Conservation (phyloP, 2,329 filamentous ascomycete species). For the Plenodomus lindquistii region DNA sequence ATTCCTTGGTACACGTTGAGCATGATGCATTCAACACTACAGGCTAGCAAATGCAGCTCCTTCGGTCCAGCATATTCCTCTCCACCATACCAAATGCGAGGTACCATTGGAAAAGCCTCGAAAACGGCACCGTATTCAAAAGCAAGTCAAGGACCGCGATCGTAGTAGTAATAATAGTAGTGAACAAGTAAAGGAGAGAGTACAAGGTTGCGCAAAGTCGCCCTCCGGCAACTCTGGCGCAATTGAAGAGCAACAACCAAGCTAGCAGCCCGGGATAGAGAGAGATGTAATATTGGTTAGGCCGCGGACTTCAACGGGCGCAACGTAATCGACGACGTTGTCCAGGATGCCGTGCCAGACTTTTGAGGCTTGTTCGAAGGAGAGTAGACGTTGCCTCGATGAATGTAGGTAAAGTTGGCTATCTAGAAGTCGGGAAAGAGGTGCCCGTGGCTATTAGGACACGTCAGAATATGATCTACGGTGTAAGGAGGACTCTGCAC, state of each 20-base stretch:
- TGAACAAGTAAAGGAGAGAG: conserved; percentile 14
- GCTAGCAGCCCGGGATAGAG: neutral
- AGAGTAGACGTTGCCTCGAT: conserved; percentile 1
- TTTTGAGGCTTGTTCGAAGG: conserved; percentile 4
- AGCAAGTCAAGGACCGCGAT: conserved; percentile 8
- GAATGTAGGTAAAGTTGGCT: conserved; percentile 1
- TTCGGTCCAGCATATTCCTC: neutral
- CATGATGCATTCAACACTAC: neutral
- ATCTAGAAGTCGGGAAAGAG: conserved; percentile 41
- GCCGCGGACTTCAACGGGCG: conserved; percentile 12
- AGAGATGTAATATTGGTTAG: neutral
- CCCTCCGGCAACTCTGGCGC: neutral
- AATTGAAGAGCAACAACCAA: neutral
- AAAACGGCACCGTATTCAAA: conserved; percentile 11
- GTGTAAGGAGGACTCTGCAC: conserved; percentile 51
- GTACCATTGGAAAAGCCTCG: conserved; percentile 4
- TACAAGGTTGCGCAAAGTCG: conserved; percentile 7
- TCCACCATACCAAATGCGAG: neutral
- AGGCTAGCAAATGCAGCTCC: neutral
- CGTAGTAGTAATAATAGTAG: conserved; percentile 5
- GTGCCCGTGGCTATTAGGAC: conserved; percentile 40
- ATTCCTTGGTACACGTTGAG: neutral
- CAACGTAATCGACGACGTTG: conserved; percentile 11
- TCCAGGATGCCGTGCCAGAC: conserved; percentile 12
- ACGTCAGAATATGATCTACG: conserved; percentile 34